Evolutionary conservation across 225 moss, liverwort and hornwort species (phyloP).

Genomic region (Marchantia polymorpha): DNA sequence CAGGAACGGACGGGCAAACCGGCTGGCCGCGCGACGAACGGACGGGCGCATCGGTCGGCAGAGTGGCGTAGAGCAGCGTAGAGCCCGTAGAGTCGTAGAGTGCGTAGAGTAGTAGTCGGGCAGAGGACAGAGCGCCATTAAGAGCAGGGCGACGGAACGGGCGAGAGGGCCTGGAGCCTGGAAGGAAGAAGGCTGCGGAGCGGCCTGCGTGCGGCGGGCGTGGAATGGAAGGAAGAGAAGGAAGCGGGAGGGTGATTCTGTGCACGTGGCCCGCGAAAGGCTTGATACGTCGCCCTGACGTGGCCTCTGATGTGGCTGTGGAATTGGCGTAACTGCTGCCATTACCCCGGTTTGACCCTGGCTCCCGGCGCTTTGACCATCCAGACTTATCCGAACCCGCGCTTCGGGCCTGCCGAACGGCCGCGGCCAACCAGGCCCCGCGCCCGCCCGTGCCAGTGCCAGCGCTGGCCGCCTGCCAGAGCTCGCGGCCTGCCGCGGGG

Average conservation of each 20-base stretch:
- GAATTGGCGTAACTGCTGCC: slow-evolving; percentile 5
- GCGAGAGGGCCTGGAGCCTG: neutral
- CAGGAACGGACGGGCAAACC: neutral
- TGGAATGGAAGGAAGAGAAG: neutral
- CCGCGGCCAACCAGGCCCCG: neutral
- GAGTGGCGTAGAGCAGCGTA: neutral
- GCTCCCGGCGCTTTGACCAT: neutral
- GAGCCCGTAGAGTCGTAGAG: neutral
- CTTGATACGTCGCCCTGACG: slow-evolving; percentile 5
- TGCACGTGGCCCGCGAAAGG: slow-evolving; percentile 10
- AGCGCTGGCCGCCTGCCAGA: neutral
- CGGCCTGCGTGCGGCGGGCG: slow-evolving; percentile 14
- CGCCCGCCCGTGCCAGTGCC: neutral
- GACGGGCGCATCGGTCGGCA: neutral
- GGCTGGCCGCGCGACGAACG: neutral
- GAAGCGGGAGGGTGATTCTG: neutral
- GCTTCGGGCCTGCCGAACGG: neutral
- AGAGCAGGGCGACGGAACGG: neutral
- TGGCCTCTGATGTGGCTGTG: neutral
- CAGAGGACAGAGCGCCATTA: neutral
- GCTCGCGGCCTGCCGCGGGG: neutral
- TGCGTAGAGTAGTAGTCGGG: neutral
- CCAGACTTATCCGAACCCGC: neutral
- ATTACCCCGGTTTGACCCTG: neutral
- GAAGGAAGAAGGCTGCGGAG: slow-evolving; percentile 4